phyloP scores from a whole-genome alignment of 345 rosid genomes.

The Gossypium herbaceum region DNA sequence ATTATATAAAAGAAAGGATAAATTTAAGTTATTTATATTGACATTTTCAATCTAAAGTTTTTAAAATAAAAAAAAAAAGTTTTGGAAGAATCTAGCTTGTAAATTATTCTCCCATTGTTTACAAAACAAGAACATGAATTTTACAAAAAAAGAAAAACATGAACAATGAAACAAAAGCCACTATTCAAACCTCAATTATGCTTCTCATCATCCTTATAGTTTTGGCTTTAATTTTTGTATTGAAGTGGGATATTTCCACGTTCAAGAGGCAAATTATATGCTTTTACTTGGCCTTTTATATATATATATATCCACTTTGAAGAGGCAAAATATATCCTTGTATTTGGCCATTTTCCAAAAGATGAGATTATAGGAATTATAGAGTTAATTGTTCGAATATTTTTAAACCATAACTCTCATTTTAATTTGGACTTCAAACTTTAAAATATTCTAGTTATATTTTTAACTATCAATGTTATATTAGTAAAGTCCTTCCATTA shows the following conservation, averaged over 20 bases:
- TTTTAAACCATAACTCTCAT: too few relatives aligned
- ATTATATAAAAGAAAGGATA: too few relatives aligned
- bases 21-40: background rate
- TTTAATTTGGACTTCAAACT: too few relatives aligned
- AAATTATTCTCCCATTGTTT: background rate
- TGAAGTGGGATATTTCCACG: background rate
- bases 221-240: background rate
- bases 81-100: background rate
- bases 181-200: constrained; percentile 1
- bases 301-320: background rate
- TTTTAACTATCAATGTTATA: too few relatives aligned
- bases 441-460: too few relatives aligned
- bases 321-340: background rate
- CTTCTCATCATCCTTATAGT: background rate
- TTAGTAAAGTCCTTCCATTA: too few relatives aligned
- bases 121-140: background rate
- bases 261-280: background rate
- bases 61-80: background rate
- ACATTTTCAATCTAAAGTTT: background rate
- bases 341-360: background rate
- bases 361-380: background rate
- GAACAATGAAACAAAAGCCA: background rate
- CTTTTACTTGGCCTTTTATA: background rate
- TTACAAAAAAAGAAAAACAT: background rate
- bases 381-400: too few relatives aligned